A percentile compares a stretch with the other conserved stretches of the same genome.
phyloP scores from a whole-genome alignment of 768 basidiomycete species.

The Rhodotorula babjevae region DNA sequence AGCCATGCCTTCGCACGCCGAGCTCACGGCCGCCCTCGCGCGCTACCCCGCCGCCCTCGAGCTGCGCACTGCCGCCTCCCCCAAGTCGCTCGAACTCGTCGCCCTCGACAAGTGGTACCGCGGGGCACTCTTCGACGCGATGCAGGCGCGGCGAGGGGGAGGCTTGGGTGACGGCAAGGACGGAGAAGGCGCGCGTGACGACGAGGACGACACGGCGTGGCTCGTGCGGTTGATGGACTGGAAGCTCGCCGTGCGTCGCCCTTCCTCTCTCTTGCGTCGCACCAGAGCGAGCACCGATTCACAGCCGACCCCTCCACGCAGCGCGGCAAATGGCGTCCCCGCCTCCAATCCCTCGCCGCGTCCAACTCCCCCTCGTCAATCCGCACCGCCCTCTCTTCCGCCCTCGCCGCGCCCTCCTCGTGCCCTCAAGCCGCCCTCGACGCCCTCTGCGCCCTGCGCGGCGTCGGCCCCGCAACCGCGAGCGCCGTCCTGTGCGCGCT shows the following conservation, averaged over 20 bases:
- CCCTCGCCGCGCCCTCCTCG: not conserved
- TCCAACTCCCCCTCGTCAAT: slow-evolving; percentile 16
- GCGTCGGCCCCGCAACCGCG: slow-evolving; percentile 40
- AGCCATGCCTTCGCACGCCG: not conserved
- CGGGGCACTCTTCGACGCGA: not conserved
- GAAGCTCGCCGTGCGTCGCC: slow-evolving; percentile 1
- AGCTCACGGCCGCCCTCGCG: slow-evolving; percentile 1
- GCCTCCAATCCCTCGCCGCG: slow-evolving; percentile 6
- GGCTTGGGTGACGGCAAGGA: no score
- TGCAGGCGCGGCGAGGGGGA: not conserved
- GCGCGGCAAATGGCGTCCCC: slow-evolving; percentile 38
- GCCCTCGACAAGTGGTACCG: slow-evolving; percentile 9
- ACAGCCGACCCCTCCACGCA: not conserved
- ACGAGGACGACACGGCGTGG: not conserved
- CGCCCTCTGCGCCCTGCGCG: slow-evolving; percentile 22
- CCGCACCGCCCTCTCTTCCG: not conserved
- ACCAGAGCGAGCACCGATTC: no score
- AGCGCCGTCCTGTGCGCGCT: slow-evolving; percentile 30
- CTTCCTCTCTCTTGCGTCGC: not conserved
- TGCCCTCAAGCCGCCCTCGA: slow-evolving; percentile 1
- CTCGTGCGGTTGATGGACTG: not conserved
- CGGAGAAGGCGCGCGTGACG: not conserved
- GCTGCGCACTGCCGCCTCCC: not conserved
- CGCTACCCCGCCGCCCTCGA: slow-evolving; percentile 1
- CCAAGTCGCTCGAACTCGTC: slow-evolving; percentile 1